These are phyloP conservation scores for Antitrichia curtipendula DNA, from an alignment of 225 moss, liverwort and hornwort species.

Conservation along the genomic window DNA sequence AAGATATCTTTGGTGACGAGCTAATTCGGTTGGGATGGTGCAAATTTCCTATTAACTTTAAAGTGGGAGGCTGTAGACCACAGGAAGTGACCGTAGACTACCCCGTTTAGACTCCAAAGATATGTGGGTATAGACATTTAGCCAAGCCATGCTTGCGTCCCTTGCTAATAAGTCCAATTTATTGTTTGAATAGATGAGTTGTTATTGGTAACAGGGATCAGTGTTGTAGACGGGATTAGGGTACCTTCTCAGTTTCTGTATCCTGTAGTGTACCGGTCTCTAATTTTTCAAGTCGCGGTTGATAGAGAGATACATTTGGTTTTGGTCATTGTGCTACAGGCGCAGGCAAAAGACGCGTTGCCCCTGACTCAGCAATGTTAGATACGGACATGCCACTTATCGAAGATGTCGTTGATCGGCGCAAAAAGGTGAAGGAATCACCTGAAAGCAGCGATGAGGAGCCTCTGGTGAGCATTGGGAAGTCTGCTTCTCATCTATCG, in stretches of 20 bases:
- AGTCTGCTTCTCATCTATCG: conserved; percentile 53
- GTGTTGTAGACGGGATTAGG: not conserved
- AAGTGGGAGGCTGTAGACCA: not conserved
- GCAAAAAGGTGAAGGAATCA: conserved; percentile 50
- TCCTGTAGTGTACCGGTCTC: no score
- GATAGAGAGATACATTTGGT: not conserved
- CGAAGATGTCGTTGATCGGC: conserved; percentile 10
- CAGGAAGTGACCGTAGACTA: not conserved
- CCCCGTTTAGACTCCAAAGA: not conserved
- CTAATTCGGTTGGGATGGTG: not conserved
- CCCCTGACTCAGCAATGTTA: not conserved
- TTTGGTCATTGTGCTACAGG: not conserved
- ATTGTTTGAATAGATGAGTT: no score
- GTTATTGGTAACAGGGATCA: not conserved
- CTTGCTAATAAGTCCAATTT: not conserved
- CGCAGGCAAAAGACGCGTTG: conserved; percentile 26
- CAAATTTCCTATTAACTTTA: not conserved
- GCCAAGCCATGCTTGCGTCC: not conserved
- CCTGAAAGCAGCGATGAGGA: conserved; percentile 38
- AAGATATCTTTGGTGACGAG: not conserved
- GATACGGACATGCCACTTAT: conserved; percentile 12
- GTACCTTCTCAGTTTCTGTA: not conserved
- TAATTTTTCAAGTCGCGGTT: not conserved
- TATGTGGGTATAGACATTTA: not conserved
- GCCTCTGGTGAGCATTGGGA: not conserved